A percentile compares a stretch with the other conserved stretches of the same genome.
Evolutionary conservation across 2,329 filamentous ascomycete genomes (phyloP).

Genomic region (Colletotrichum tofieldiae): DNA sequence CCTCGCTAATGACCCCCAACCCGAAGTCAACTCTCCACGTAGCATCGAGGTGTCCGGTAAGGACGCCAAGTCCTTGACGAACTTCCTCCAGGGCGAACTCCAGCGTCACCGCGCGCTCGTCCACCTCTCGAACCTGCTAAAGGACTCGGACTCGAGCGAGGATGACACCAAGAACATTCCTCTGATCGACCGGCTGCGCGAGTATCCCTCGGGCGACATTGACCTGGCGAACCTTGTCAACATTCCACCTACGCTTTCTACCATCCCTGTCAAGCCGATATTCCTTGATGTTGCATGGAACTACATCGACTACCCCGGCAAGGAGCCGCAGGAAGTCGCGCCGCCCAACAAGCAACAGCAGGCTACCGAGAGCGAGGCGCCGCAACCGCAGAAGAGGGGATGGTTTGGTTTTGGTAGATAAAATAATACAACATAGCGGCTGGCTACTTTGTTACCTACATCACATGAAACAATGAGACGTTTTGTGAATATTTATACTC

Average conservation of each 20-base stretch:
- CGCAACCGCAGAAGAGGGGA: slow-evolving; percentile 75
- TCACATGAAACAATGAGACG: neutral
- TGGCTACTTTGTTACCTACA: neutral
- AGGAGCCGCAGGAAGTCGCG: slow-evolving; percentile 54
- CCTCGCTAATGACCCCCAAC: slow-evolving; percentile 50
- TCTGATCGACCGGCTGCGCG: slow-evolving; percentile 81
- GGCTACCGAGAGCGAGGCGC: slow-evolving; percentile 48
- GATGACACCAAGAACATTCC: slow-evolving; percentile 66
- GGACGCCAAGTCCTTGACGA: slow-evolving; percentile 72
- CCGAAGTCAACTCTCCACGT: slow-evolving; percentile 64
- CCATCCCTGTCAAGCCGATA: slow-evolving; percentile 92
- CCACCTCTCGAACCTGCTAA: slow-evolving; percentile 79
- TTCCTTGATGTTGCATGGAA: slow-evolving; percentile 99
- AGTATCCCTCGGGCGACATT: slow-evolving; percentile 80
- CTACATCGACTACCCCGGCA: slow-evolving; percentile 91
- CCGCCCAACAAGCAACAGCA: slow-evolving; percentile 41
- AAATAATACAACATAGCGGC: slow-evolving; percentile 25
- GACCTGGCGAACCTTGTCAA: slow-evolving; percentile 87
- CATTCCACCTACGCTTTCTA: slow-evolving; percentile 87
- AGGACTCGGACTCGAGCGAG: slow-evolving; percentile 59
- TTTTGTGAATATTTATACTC: neutral
- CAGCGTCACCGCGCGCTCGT: slow-evolving; percentile 89
- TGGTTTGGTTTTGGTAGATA: slow-evolving; percentile 83
- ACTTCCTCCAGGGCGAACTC: slow-evolving; percentile 78
- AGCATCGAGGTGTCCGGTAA: slow-evolving; percentile 77